phyloP scores from a whole-genome alignment of 805 yeast genomes.

The Gaillardinia entomophila region DNA sequence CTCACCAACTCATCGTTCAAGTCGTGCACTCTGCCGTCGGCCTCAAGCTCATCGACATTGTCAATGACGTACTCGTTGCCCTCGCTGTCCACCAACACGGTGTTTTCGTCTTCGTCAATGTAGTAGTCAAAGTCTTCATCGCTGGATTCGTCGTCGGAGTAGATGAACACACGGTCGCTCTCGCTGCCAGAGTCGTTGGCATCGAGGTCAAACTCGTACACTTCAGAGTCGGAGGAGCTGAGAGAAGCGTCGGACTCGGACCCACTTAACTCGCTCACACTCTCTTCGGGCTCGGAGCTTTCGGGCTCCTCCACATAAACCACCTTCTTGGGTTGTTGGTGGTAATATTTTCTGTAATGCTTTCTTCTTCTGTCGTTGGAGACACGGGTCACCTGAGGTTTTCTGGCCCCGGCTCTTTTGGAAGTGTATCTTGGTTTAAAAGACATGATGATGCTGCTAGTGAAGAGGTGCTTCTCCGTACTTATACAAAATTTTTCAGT shows the following conservation, averaged over 20 bases:
- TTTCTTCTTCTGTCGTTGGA: constrained; percentile 5
- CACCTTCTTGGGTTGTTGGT: constrained; percentile 27
- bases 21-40: constrained; percentile 15
- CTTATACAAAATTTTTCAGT: neutral
- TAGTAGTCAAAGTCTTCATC: constrained; percentile 5
- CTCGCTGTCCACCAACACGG: constrained; percentile 14
- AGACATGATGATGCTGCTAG: neutral
- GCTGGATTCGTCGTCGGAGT: constrained; percentile 3
- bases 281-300: constrained; percentile 24
- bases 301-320: constrained; percentile 43
- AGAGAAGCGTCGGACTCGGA: constrained; percentile 5
- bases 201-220: constrained; percentile 25
- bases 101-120: constrained; percentile 10
- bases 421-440: constrained; percentile 18
- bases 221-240: constrained; percentile 13
- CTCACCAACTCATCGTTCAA: constrained; percentile 19
- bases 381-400: neutral
- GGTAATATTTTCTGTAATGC: constrained; percentile 27
- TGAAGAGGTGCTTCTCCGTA: neutral
- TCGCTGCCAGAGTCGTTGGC: constrained; percentile 10
- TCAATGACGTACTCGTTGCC: constrained; percentile 14
- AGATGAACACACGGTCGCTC: neutral
- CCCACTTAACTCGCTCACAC: neutral
- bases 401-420: constrained; percentile 10
- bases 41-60: constrained; percentile 25